Base-by-base conservation (phyloP, 495 filamentous ascomycete species). In the Penicillium atrosanguineum region DNA sequence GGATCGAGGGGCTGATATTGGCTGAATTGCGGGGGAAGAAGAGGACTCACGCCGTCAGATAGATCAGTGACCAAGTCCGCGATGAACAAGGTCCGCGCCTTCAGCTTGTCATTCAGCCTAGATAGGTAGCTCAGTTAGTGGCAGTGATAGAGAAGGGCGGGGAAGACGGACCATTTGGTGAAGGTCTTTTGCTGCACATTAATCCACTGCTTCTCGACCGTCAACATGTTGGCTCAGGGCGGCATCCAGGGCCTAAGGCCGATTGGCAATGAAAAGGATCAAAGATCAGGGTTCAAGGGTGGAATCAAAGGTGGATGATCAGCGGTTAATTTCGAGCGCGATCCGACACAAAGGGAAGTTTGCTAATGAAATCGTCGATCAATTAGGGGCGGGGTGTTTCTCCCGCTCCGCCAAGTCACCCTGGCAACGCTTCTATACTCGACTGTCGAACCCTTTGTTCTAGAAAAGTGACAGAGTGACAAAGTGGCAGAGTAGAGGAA, bases 111-210 rank as follows among this genome's bases (percentile, higher is more conserved):
- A 70, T 98, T 98, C 48, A 98, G 83, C 94, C 90, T 94, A 50
- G 50, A 25, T 34, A 5, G n/a, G 15, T 6, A 7, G 12, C 36
- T 15, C 19, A 19, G 15, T 44, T 14, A 46, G 23, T 8, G 8
- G 5, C 20, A n/a, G 21, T 23, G 20, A 15, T 19, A 8, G 15
- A 15, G 14, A 15, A 21, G 42, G 41, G 19, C 6, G 39, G 41
- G 15, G 20, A 23, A 26, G 41, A 66, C 79, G 48, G 64, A 91
- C 90, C 94, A 97, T 86, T 97, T 97, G 18, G 91, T 95, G 70
- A 97, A 97, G n/a, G 94, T 98, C 82, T 97, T 98, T 70, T 97
- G 88, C 76, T 97, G 93, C 64, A 96, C 92, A 63, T 85, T 90
- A 64, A 97, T 86, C 93, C 93, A 97, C 74, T 86, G 86, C 79